Base-by-base conservation (phyloP, 1,284 basidiomycete species). In the Ustilago trichophora region DNA sequence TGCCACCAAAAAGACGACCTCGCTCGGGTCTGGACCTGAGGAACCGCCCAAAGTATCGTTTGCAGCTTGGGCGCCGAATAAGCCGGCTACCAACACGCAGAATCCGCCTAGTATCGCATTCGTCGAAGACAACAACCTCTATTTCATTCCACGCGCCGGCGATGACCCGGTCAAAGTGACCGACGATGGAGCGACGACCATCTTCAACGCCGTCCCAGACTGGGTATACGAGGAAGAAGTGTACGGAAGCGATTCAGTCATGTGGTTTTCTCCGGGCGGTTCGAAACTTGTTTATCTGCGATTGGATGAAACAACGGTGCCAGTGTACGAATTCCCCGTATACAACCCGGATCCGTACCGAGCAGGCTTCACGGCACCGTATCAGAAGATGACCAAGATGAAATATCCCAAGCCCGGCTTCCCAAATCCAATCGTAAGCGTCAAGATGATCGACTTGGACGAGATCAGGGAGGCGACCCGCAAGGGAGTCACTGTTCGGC, bases 121-220 rank as follows among this genome's bases (percentile, higher is more conserved):
- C 33, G 76, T 77, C 12, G 56, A 73, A 33, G 52, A 66, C 31
- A 76, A 75, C 65, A 60, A 76, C 35, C 71, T 76, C 46, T 76
- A 50, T 55, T 22, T 72, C 29, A 32, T 66, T 35, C 58, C 63
- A 6, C 46, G 46, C 1, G 51, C 53, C 0, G 54, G 54, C 12
- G 41, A 55, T 15, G 36, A 32, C 85, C 41, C 87, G 86, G 88
- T 94, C 41, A 88, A 90, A 13, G 84, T 98, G 7, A 98, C 95
- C 0, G 83, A 85, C 1, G 88, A 89, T 19, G 95, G 94, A 1
- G 91, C 90, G 38, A 85, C 87, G 0, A 90, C 90, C 0, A 85
- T 93, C 25, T 97, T 98, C 85, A 90, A 98, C 76, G 95, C 93
- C 7, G 90, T 97, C 0, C 91, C 93, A 0, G 93, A 96, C 82